Conservation (phyloP, 2,329 filamentous ascomycete genomes). For the Aspergillus puulaauensis region DNA sequence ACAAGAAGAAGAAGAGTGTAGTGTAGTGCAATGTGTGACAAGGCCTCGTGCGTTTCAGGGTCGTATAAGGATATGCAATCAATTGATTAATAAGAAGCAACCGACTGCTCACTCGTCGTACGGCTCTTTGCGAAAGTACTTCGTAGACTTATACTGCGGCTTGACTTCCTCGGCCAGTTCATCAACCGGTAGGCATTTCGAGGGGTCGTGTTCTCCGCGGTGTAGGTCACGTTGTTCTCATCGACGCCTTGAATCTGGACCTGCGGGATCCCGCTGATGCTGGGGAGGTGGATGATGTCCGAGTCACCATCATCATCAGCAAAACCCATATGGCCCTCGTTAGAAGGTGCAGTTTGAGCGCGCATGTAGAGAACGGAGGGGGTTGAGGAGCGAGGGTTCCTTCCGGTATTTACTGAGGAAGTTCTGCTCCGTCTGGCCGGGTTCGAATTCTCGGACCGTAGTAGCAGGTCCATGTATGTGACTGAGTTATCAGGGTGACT, state of each 20-base stretch:
- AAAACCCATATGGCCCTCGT: conserved; percentile 19
- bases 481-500: conserved; percentile 18
- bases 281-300: conserved; percentile 37
- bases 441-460: conserved; percentile 20
- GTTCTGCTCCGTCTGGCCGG: conserved; percentile 2
- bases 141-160: conserved; percentile 4
- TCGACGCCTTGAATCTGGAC: conserved; percentile 34
- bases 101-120: conserved; percentile 19
- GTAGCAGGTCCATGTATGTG: conserved; percentile 31
- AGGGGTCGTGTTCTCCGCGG: conserved; percentile 26
- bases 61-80: neutral
- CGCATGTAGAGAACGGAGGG: conserved; percentile 35
- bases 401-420: conserved; percentile 12
- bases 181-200: conserved; percentile 31
- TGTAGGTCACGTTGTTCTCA: conserved; percentile 34
- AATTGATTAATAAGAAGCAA: conserved; percentile 24
- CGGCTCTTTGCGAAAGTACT: conserved; percentile 16
- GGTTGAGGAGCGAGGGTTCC: conserved; percentile 11
- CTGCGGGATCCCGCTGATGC: conserved; percentile 20
- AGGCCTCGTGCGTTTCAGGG: neutral
- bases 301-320: conserved; percentile 33
- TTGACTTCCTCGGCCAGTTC: conserved; percentile 29
- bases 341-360: conserved; percentile 29
- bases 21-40: neutral
- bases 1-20: neutral